A percentile compares a stretch with the other conserved stretches of the same genome.
phyloP scores from a whole-genome alignment of 129 eudicot genomes.

The Ambrosia artemisiifolia region DNA sequence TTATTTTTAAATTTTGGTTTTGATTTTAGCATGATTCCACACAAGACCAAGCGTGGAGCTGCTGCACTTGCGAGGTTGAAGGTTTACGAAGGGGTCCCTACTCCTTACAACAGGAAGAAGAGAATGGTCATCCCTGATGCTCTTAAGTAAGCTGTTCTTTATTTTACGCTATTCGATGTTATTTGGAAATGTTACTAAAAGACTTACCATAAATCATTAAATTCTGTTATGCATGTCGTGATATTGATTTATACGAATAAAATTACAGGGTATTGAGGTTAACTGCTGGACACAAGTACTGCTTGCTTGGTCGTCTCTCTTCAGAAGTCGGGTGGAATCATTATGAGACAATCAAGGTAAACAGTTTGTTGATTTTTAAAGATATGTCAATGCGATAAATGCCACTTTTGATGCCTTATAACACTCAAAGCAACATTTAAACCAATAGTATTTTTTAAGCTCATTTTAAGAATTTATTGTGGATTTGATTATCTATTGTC shows the following conservation, averaged over 20 bases:
- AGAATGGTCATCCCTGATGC: conserved; percentile 96
- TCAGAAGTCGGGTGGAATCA: conserved; percentile 95
- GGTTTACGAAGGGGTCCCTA: conserved; percentile 84
- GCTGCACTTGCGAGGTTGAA: conserved; percentile 82
- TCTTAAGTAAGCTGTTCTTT: conserved; percentile 52
- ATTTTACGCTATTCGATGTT: not conserved
- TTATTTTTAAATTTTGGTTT: not conserved
- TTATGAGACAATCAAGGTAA: conserved; percentile 78
- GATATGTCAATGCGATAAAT: not conserved
- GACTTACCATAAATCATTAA: not conserved
- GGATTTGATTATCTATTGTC: too few relatives aligned
- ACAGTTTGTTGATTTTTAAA: not conserved
- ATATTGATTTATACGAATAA: not conserved
- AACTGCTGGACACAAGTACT: conserved; percentile 85
- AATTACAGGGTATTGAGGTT: conserved; percentile 81
- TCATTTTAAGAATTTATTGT: not conserved
- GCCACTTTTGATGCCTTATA: not conserved
- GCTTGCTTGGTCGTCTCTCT: conserved; percentile 77
- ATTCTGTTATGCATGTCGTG: not conserved
- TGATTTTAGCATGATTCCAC: conserved; percentile 67
- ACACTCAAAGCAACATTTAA: not conserved
- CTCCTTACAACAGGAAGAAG: conserved; percentile 87
- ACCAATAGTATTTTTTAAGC: not conserved
- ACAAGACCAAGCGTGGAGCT: conserved; percentile 88
- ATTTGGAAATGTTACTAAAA: not conserved